Conservation (phyloP, 371 early-diverging fungal species). For the Circinella minor region DNA sequence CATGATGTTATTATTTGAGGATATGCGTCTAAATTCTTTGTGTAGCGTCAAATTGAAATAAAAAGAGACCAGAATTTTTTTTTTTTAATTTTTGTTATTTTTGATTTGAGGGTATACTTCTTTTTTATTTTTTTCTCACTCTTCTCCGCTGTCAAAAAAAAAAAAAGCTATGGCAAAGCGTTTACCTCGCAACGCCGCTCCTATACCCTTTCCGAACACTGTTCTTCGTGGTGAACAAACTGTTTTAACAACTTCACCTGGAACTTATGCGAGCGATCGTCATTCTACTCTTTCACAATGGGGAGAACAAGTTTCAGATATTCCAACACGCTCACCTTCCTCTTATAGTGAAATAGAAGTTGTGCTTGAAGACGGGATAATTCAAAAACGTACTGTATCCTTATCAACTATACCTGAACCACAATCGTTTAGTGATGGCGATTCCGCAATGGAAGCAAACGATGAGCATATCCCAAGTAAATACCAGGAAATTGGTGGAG, state of each 20-base stretch:
- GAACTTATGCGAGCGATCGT: constrained; percentile 2
- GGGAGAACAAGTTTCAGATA: constrained; percentile 13
- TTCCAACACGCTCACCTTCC: constrained; percentile 17
- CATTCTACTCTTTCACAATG: constrained; percentile 13
- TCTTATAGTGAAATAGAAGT: constrained; percentile 33
- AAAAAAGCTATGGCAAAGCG: constrained; percentile 10
- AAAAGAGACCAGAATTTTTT: not conserved
- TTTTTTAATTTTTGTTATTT: not conserved
- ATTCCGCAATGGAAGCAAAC: constrained; percentile 5
- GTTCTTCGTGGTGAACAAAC: not conserved
- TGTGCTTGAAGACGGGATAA: constrained; percentile 37
- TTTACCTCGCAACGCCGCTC: constrained; percentile 14
- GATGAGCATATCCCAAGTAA: not conserved
- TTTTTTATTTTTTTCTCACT: not conserved
- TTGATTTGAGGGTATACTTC: not conserved
- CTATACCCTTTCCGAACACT: constrained; percentile 11
- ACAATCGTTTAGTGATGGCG: not conserved
- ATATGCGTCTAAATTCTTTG: not conserved
- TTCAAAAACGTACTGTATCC: constrained; percentile 33
- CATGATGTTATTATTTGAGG: not conserved
- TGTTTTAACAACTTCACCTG: constrained; percentile 4
- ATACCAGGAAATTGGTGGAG: not conserved
- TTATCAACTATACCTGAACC: constrained; percentile 34
- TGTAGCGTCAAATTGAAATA: not conserved
- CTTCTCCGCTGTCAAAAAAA: constrained; percentile 6